Base-by-base conservation (phyloP, 805 yeast species). In the Saccharomyces mikatae region DNA sequence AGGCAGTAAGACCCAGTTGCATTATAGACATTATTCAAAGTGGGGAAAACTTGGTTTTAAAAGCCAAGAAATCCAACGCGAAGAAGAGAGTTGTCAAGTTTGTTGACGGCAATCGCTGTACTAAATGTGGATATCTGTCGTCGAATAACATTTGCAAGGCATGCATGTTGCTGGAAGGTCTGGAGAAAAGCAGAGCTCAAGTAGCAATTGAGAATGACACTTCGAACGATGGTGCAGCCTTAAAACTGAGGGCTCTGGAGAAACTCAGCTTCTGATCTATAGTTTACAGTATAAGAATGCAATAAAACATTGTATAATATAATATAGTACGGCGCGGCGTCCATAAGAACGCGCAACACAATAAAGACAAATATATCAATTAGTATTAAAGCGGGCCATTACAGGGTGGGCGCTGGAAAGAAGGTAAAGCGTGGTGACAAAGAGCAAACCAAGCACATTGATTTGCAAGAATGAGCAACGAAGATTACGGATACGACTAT, bases 1-100 rank as follows among this genome's bases (percentile, higher is more conserved):
- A 94, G 67, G 81, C 92, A 2, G 83, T 91, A 1, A 79, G 97
- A 62, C 97, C 99, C 14, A 84, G 94, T 41, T 86, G 97, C 64
- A 94, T 94, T 54, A 81, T 94, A 68, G 99, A 94, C 71, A 88
- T 94, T 53, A 94, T 94, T 31, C 87, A 87, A 60, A 87, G 96
- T 59, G 99, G 99, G 36, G 99, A 94, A 71, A 84, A 83, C 57
- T 79, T 91, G 60, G 83, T 80, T 32, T 71, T 91, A 49, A 80
- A 80, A 59, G 80, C 80, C 32, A 83, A 78, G 67, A 81, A 78
- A 65, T 74, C 74, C 58, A 73, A 70, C 56, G 77, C 79, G 54
- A 66, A 61, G 21, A 44, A 66, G 64, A 54, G 72, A 66, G 60
- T 70, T 53, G 67, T 60, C 50, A 70, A 62, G 14, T 77, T 74